phyloP scores from a whole-genome alignment of 371 early-diverging fungal genomes.

The Rhizopus arrhizus region DNA sequence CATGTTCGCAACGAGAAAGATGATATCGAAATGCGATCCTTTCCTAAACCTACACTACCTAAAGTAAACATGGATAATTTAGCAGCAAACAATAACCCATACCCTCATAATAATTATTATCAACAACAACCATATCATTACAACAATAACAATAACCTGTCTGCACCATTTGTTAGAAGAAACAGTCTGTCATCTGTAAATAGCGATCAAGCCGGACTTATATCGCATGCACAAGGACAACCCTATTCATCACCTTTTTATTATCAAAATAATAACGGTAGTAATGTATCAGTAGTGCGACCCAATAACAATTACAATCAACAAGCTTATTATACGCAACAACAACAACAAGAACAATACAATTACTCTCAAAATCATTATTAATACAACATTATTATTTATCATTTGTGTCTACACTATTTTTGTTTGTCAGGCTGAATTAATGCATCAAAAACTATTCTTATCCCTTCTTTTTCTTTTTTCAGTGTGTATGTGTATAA shows the following conservation, averaged over 20 bases:
- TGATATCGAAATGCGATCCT: constrained; percentile 24
- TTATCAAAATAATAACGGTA: background rate
- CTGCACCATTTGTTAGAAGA: constrained; percentile 20
- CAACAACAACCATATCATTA: constrained; percentile 6
- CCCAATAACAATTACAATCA: background rate
- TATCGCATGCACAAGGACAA: constrained; percentile 27
- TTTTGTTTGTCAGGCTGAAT: no score
- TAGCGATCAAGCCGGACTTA: constrained; percentile 32
- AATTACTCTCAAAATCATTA: constrained; percentile 4
- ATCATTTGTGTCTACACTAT: background rate
- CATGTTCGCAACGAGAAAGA: constrained; percentile 15
- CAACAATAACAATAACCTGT: constrained; percentile 14
- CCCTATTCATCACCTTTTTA: constrained; percentile 22
- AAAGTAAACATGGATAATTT: constrained; percentile 14
- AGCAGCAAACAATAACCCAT: background rate
- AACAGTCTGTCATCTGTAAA: constrained; percentile 29
- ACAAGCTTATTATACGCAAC: background rate
- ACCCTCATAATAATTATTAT: background rate
- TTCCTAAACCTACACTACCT: constrained; percentile 32
- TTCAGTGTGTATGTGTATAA: no score
- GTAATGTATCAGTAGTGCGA: constrained; percentile 4
- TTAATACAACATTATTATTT: background rate
- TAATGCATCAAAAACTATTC: no score
- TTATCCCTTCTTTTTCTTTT: no score
- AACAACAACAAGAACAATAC: constrained; percentile 9